Evolutionary conservation across 1,284 basidiomycete genomes (phyloP), one percentile per base, ranked within the genome.

Genomic region (Sporisorium sorghi): DNA sequence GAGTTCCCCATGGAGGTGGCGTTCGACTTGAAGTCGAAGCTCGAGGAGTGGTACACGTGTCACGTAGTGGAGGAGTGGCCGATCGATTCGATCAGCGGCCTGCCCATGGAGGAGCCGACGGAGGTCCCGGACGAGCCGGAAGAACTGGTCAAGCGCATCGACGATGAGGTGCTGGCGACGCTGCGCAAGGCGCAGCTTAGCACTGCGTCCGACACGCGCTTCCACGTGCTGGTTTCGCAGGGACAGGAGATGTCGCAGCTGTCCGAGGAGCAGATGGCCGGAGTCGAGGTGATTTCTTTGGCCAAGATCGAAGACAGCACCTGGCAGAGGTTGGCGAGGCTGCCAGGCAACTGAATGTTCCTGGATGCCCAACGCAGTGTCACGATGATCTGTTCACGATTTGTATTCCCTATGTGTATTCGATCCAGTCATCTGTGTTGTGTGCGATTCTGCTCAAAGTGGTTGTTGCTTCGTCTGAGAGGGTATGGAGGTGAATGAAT

Each of bases 81-180:
- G 5, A 21, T 10, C n/a, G 60, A 64, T 19, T 60, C 53, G 12
- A 65, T 68, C 48, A 52, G 40, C 35, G 56, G 60, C 2, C 53
- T 52, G 46, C 53, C 50, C 0, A 64, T 73, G 28, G 71, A 73
- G 3, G 71, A 73, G 47, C 71, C 71, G 17, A 68, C 40, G 15
- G 57, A 73, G 40, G 44, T 64, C 14, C 60, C 65, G 1, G 60
- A 61, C 10, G 35, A 75, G 28, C 67, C 66, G 7, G 58, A 58
- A 26, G 43, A 58, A 17, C 28, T 70, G 44, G 46, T 75, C 30
- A 58, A 55, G 43, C 57, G 55, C 21, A 42, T 75, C 26, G 73
- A 75, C 28, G 47, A 57, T 1, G 67, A 70, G 39, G 59, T 75
- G 39, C 56, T 73, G 10, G 54, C 50, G 5, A 65, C 71, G 3